These are phyloP conservation scores for Pichia exigua DNA, from an alignment of 805 yeast species.

Conservation along the genomic window DNA sequence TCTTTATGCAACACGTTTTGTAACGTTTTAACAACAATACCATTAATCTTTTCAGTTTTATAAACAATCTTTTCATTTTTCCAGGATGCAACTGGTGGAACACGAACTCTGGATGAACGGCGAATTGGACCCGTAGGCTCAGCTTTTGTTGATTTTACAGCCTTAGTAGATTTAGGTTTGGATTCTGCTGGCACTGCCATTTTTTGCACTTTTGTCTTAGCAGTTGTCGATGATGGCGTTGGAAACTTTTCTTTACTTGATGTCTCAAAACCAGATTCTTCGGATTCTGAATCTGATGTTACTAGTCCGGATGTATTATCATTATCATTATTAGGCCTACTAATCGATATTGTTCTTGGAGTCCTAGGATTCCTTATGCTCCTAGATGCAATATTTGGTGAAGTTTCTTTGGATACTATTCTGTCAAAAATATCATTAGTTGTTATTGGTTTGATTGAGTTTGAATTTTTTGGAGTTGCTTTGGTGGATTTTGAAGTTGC, in stretches of 20 bases:
- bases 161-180: neutral
- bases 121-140: slow-evolving; percentile 34
- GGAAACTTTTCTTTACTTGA: neutral
- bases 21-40: slow-evolving; percentile 47
- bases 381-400: neutral
- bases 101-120: slow-evolving; percentile 56
- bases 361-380: neutral
- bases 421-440: neutral
- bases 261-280: neutral
- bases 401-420: neutral
- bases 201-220: neutral
- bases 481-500: neutral
- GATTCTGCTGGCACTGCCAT: neutral
- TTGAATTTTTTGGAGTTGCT: neutral
- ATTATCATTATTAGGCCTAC: neutral
- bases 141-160: neutral
- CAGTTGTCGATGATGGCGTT: neutral
- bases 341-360: neutral
- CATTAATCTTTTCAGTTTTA: slow-evolving; percentile 34
- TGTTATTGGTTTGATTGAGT: neutral
- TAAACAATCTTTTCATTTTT: slow-evolving; percentile 71
- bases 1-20: slow-evolving; percentile 50
- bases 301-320: neutral
- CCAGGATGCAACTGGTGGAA: slow-evolving; percentile 78
- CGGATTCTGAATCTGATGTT: neutral